These are phyloP conservation scores for Phytophthora fragariae DNA, from an alignment of 352 stramenopile genomes.

Conservation along the genomic window DNA sequence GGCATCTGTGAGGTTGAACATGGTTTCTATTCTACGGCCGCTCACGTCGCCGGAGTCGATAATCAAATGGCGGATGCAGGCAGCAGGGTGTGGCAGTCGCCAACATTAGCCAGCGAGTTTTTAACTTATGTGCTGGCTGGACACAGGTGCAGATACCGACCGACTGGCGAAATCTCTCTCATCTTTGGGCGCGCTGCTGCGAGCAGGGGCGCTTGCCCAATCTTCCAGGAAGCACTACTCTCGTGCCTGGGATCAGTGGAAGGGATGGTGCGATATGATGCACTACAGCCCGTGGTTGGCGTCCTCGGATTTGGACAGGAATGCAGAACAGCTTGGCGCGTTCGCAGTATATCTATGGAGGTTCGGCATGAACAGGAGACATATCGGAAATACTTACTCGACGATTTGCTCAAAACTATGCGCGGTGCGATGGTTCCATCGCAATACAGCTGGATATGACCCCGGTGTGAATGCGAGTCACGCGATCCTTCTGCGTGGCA, in stretches of 20 bases:
- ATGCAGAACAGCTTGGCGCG: constrained; percentile 23
- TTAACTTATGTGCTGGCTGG: no score
- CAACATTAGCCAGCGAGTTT: no score
- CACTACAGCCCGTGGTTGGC: constrained; percentile 1
- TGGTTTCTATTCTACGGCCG: no score
- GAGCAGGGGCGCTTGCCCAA: no score
- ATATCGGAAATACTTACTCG: constrained; percentile 21
- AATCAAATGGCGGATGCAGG: no score
- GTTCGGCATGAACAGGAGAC: constrained; percentile 24
- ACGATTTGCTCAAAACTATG: constrained; percentile 6
- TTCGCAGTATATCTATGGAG: constrained; percentile 27
- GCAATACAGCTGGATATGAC: constrained; percentile 25
- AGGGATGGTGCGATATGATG: constrained; percentile 24
- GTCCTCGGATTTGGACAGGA: not conserved
- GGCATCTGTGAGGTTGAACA: no score
- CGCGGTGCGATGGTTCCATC: constrained; percentile 21
- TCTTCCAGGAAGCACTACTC: constrained; percentile 11
- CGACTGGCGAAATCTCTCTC: no score
- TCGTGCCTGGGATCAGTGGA: not conserved
- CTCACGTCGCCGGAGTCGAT: no score
- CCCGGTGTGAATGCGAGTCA: constrained; percentile 27
- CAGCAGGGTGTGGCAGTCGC: no score
- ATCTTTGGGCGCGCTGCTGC: no score
- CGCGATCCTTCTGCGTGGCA: constrained; percentile 17
- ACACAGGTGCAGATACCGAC: no score